These are phyloP conservation scores for Aspergillus brunneoviolaceus DNA, from an alignment of 2,329 filamentous ascomycete genomes.

Conservation along the genomic window DNA sequence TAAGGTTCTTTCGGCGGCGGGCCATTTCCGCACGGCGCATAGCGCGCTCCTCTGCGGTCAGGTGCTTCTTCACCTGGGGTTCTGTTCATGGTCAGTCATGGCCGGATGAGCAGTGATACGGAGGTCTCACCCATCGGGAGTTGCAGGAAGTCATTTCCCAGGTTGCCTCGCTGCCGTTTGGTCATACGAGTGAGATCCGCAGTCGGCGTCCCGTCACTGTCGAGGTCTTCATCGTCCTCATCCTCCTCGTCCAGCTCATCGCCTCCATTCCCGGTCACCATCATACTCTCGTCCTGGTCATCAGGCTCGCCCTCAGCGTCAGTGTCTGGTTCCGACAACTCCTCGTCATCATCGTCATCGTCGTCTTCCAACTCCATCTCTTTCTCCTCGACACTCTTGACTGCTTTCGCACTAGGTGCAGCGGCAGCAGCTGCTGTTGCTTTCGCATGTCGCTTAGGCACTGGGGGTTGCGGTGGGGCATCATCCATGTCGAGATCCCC, in stretches of 20 bases:
- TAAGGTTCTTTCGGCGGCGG: conserved; percentile 68
- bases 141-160: conserved; percentile 52
- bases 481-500: conserved; percentile 49
- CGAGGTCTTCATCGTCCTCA: conserved; percentile 45
- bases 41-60: conserved; percentile 71
- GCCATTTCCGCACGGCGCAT: conserved; percentile 75
- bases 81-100: conserved; percentile 43
- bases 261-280: conserved; percentile 37
- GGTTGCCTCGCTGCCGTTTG: conserved; percentile 64
- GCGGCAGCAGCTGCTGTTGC: conserved; percentile 33
- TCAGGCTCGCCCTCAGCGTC: conserved; percentile 50
- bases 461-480: conserved; percentile 38
- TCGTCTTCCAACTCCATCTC: conserved; percentile 45
- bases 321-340: conserved; percentile 47
- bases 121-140: conserved; percentile 55
- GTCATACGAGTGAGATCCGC: conserved; percentile 66
- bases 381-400: conserved; percentile 49
- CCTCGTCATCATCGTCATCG: conserved; percentile 37
- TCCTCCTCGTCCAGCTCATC: conserved; percentile 43
- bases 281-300: conserved; percentile 50
- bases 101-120: not conserved
- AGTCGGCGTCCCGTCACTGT: conserved; percentile 44
- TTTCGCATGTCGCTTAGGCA: conserved; percentile 38
- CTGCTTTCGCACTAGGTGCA: conserved; percentile 24
- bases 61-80: conserved; percentile 70